These are phyloP conservation scores for Phyllostachys edulis DNA, from an alignment of 176 grass and related monocot species.

Conservation along the genomic window DNA sequence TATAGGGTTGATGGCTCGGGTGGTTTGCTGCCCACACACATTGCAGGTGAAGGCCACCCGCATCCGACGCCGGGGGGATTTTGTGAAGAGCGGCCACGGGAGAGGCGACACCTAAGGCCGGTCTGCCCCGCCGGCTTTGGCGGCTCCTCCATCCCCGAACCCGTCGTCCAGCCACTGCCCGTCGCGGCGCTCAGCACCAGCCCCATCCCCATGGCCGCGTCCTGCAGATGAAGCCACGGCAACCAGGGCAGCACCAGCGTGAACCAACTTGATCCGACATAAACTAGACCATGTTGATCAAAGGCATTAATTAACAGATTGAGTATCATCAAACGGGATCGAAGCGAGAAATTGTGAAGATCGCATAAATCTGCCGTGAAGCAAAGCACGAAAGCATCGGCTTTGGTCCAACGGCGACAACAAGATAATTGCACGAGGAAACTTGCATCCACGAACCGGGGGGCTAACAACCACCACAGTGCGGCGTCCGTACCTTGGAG, in stretches of 20 bases:
- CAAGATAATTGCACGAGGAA: neutral
- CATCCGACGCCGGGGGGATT: constrained; percentile 82
- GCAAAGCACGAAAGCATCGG: neutral
- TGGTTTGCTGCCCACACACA: too few relatives aligned
- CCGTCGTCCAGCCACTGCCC: constrained; percentile 94
- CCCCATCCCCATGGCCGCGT: constrained; percentile 89
- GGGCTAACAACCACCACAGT: neutral
- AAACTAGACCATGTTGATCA: too few relatives aligned
- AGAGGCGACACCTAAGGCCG: constrained; percentile 63
- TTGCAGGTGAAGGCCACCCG: too few relatives aligned
- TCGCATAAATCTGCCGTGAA: neutral
- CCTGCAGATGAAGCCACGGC: constrained; percentile 33
- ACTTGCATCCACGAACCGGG: neutral
- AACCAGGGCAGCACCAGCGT: neutral
- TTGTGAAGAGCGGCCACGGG: constrained; percentile 95
- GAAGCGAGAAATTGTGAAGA: neutral
- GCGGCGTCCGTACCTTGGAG: constrained; percentile 58
- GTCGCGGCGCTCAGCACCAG: constrained; percentile 75
- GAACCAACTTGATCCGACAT: neutral
- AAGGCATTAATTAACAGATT: too few relatives aligned
- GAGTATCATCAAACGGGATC: too few relatives aligned
- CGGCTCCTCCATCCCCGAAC: constrained; percentile 93
- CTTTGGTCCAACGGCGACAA: neutral
- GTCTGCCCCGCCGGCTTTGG: constrained; percentile 27
- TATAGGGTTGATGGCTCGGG: constrained; percentile 61